Conservation (phyloP, 164 flowering plant species). For the Warburgia ugandensis region DNA sequence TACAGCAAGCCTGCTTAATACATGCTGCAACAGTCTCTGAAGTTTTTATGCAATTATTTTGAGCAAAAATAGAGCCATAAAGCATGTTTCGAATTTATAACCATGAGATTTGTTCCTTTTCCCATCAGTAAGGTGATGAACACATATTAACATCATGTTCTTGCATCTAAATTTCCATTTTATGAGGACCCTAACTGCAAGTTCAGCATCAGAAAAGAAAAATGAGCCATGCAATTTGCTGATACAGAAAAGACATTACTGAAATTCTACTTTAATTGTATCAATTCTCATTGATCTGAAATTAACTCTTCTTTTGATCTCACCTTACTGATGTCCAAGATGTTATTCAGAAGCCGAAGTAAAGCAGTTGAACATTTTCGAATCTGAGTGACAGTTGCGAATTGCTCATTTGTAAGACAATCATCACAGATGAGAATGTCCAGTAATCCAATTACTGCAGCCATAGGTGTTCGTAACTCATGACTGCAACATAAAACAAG, state of each 20-base stretch:
- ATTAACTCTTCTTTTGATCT: constrained; percentile 6
- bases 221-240: not conserved
- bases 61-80: too few species aligned
- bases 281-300: not conserved
- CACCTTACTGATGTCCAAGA: constrained; percentile 96
- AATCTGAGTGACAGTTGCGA: constrained; percentile 73
- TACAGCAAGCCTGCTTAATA: too few species aligned
- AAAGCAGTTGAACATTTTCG: constrained; percentile 93
- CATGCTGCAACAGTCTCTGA: too few species aligned
- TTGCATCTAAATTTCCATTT: too few species aligned
- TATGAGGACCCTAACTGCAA: too few species aligned
- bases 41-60: too few species aligned
- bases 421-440: constrained; percentile 90
- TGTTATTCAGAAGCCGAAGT: constrained; percentile 91
- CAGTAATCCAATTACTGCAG: constrained; percentile 94
- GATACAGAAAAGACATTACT: not conserved
- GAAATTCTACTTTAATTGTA: not conserved
- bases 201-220: not conserved
- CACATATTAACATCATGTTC: too few species aligned
- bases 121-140: too few species aligned
- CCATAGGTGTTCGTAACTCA: constrained; percentile 98
- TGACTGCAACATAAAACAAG: constrained; percentile 47
- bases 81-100: too few species aligned
- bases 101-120: too few species aligned
- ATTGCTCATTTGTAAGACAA: constrained; percentile 78